Evolutionary conservation across 2,329 filamentous ascomycete genomes (phyloP), one percentile per base, ranked within the genome.

Genomic region (Hypoxylon sp.): DNA sequence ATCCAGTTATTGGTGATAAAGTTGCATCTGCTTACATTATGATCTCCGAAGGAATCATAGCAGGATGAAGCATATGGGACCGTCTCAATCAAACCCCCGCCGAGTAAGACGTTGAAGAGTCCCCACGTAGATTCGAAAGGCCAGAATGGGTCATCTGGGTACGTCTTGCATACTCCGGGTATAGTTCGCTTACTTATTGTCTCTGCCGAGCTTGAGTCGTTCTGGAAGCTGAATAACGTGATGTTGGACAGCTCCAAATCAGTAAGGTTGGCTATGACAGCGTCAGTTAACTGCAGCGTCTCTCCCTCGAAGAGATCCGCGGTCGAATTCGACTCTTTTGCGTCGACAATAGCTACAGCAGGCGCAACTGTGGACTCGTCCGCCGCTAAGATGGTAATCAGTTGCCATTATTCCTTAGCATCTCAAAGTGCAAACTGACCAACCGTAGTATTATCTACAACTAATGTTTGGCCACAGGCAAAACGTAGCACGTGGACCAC

Each of bases 51-150:
- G 43, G 75, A 70, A 9, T 75, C 57, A 55, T 79, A 80, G 63
- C 78, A 79, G 14, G 67, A 68, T 4, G 78, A 70, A 6, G 75
- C 78, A 60, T 77, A 68, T 1, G 77, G 78, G 0, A 75, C 61
- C 2, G 77, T 73, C 61, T 78, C 71, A 48, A 76, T 74, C 43
- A 79, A 48, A 65, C 73, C 25, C 46, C 75, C 51, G 51, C 77
- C 79, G 61, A 80, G 64, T 12, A 81, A 72, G 16, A 77, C 53
- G 52, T 81, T 63, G n/a, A 82, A 77, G 2, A 80, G 54, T 7
- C 71, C 67, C 78, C 78, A 80, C 0, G 74, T 62, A 2, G 63
- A 11, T 0, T 57, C 43, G 2, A 53, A 67, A 0, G 78, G 78
- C 73, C 76, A 80, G 0, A 71, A 45, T 2, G 43, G 12, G 6